These are phyloP conservation scores for Hypericum androsaemum DNA, from an alignment of 345 rosid species.

Conservation along the genomic window DNA sequence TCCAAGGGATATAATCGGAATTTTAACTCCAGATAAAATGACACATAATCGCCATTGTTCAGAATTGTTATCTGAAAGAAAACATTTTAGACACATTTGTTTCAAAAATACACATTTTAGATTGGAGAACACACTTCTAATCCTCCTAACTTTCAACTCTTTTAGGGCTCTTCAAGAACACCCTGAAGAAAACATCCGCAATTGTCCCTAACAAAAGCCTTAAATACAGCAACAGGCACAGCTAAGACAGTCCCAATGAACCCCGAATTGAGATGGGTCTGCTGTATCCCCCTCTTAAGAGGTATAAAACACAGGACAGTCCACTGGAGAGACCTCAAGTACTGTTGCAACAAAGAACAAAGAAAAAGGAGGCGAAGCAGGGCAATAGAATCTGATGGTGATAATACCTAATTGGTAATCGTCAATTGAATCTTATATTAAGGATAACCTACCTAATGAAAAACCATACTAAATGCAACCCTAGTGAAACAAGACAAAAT, in stretches of 20 bases:
- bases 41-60: no score
- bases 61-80: no score
- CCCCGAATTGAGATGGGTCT: slow-evolving; percentile 62
- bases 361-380: slow-evolving; percentile 64
- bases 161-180: slow-evolving; percentile 19
- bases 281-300: slow-evolving; percentile 72
- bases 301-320: slow-evolving; percentile 90
- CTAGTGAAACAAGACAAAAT: no score
- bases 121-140: slow-evolving; percentile 2
- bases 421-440: no score
- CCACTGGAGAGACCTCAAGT: slow-evolving; percentile 90
- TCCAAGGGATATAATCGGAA: no score
- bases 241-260: slow-evolving; percentile 89
- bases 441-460: no score
- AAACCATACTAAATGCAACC: no score
- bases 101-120: no score
- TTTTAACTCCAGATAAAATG: no score
- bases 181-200: slow-evolving; percentile 67
- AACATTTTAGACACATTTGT: no score
- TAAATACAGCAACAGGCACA: slow-evolving; percentile 61
- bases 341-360: slow-evolving; percentile 68
- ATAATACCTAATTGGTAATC: no score
- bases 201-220: slow-evolving; percentile 63
- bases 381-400: no score
- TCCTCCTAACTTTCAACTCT: background rate